Evolutionary conservation across 106 monocot species (phyloP).

Genomic region (Dactylorhiza incarnata): DNA sequence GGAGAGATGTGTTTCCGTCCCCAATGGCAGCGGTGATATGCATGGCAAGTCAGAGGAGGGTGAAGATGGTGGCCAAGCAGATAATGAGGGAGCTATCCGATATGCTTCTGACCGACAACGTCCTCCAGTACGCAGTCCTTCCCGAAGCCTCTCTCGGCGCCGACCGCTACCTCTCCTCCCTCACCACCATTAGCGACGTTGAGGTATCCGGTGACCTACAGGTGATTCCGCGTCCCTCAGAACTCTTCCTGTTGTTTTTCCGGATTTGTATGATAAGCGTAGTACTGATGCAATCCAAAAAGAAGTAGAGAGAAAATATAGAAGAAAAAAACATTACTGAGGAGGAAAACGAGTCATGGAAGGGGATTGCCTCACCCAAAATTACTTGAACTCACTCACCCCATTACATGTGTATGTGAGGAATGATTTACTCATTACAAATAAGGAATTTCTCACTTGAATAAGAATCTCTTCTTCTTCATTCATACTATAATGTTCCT

Average conservation of each 20-base stretch:
- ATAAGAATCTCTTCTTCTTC: no score
- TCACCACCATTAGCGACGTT: slow-evolving; percentile 90
- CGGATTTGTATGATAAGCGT: no score
- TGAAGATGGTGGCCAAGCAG: slow-evolving; percentile 96
- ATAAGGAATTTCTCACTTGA: no score
- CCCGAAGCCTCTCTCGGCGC: slow-evolving; percentile 96
- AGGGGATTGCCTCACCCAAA: no score
- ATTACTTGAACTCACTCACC: no score
- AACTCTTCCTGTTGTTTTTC: background rate
- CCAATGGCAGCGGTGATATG: slow-evolving; percentile 27
- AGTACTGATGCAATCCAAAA: no score
- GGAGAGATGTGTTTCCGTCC: background rate
- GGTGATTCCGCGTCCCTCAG: slow-evolving; percentile 21
- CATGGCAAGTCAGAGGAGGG: slow-evolving; percentile 87
- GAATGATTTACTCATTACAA: no score
- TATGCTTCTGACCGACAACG: slow-evolving; percentile 80
- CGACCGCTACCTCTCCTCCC: slow-evolving; percentile 86
- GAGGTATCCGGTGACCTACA: slow-evolving; percentile 93
- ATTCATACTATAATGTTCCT: no score
- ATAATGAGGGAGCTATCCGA: slow-evolving; percentile 84
- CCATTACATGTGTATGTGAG: no score
- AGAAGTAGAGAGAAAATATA: no score
- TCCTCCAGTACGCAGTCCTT: slow-evolving; percentile 75
- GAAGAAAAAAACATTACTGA: no score
- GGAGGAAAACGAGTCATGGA: no score